Percentiles rank a stretch among this genome's conserved stretches.
phyloP scores from a whole-genome alignment of 1,284 basidiomycete genomes.

The Malassezia psittaci region DNA sequence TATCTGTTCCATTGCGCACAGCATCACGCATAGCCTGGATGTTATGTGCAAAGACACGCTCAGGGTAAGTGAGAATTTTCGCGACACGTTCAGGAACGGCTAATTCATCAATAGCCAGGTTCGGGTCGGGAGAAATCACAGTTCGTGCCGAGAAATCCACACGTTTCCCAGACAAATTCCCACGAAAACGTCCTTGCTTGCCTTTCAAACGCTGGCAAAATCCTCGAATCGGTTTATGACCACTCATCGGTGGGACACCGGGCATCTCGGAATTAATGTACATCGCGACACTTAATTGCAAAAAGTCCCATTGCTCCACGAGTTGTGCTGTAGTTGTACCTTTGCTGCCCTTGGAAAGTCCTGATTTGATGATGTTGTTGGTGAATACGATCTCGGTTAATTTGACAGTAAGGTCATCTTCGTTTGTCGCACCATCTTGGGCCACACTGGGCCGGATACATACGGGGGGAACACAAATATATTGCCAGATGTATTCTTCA shows the following conservation, averaged over 20 bases:
- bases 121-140: slow-evolving; percentile 97
- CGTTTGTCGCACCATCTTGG: slow-evolving; percentile 72
- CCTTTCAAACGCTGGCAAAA: slow-evolving; percentile 98
- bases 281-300: slow-evolving; percentile 87
- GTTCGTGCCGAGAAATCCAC: slow-evolving; percentile 98
- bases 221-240: slow-evolving; percentile 53
- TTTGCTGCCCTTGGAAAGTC: slow-evolving; percentile 59
- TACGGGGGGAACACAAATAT: slow-evolving; percentile 93
- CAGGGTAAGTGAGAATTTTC: slow-evolving; percentile 90
- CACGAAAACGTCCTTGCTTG: slow-evolving; percentile 96
- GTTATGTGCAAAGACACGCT: slow-evolving; percentile 86
- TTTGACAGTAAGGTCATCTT: slow-evolving; percentile 96
- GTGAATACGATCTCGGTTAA: slow-evolving; percentile 93
- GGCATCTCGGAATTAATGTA: slow-evolving; percentile 98
- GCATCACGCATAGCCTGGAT: slow-evolving; percentile 67
- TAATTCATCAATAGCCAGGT: slow-evolving; percentile 73
- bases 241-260: slow-evolving; percentile 51
- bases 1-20: slow-evolving; percentile 77
- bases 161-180: slow-evolving; percentile 95
- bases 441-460: slow-evolving; percentile 94
- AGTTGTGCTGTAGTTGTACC: slow-evolving; percentile 44
- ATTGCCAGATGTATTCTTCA: slow-evolving; percentile 98
- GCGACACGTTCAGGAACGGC: slow-evolving; percentile 94
- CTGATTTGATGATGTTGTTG: slow-evolving; percentile 84
- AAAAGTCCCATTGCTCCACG: slow-evolving; percentile 89